A percentile compares a stretch with the other conserved stretches of the same genome.
Evolutionary conservation across 305 asterid species (phyloP).

Genomic region (Salvia sclarea): DNA sequence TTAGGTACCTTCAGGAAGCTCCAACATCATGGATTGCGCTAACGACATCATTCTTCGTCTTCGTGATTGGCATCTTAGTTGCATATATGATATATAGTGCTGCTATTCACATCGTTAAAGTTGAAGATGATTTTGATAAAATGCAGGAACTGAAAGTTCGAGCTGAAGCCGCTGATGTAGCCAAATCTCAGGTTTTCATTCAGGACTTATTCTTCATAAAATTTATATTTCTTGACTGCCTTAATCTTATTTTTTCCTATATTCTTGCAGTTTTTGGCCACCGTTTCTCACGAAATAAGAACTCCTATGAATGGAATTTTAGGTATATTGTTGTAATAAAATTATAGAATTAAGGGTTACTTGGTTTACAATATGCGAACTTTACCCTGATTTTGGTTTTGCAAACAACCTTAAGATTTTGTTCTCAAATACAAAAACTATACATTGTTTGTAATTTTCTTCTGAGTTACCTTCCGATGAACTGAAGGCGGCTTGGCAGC

Average conservation of each 20-base stretch:
- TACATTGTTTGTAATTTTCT: too few relatives aligned
- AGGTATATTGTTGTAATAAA: slow-evolving; percentile 45
- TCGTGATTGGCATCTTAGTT: slow-evolving; percentile 54
- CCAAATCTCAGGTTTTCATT: slow-evolving; percentile 82
- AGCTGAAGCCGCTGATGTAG: slow-evolving; percentile 94
- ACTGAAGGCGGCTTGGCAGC: too few relatives aligned
- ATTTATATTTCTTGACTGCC: slow-evolving; percentile 10
- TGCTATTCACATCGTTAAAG: slow-evolving; percentile 70
- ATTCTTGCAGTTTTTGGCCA: slow-evolving; percentile 74
- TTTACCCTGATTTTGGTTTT: not conserved
- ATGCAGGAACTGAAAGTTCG: slow-evolving; percentile 77
- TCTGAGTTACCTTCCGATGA: too few relatives aligned
- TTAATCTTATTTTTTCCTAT: slow-evolving; percentile 24
- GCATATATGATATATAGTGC: slow-evolving; percentile 74
- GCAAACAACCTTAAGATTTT: not conserved
- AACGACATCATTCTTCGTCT: slow-evolving; percentile 52
- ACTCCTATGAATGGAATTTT: slow-evolving; percentile 96
- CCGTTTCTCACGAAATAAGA: slow-evolving; percentile 96
- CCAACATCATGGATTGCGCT: slow-evolving; percentile 66
- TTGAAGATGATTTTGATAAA: slow-evolving; percentile 72
- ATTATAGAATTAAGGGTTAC: too few relatives aligned
- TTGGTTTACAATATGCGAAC: too few relatives aligned
- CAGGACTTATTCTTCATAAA: slow-evolving; percentile 16
- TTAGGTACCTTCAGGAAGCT: slow-evolving; percentile 81
- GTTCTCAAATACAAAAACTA: too few relatives aligned